Conservation (phyloP, 1,284 basidiomycete genomes). For the Ceratobasidium sp. region DNA sequence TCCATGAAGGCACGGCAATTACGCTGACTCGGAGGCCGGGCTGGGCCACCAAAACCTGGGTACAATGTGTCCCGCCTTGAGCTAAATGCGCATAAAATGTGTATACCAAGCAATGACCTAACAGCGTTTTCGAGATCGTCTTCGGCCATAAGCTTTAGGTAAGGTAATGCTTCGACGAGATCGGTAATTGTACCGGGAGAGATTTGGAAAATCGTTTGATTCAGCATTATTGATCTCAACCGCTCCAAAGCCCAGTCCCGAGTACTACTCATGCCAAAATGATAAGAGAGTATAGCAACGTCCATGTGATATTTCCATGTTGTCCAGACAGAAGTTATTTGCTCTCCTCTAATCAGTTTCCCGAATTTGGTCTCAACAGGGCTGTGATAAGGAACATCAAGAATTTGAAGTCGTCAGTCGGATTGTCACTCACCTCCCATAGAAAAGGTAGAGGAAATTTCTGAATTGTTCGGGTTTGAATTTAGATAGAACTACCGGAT, state of each 20-base stretch:
- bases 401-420: not conserved
- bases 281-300: not conserved
- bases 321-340: not conserved
- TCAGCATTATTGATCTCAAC: not conserved
- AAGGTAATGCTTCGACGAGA: not conserved
- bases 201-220: not conserved
- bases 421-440: not conserved
- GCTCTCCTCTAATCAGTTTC: not conserved
- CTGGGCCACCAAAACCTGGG: too few species aligned
- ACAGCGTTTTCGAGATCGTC: not conserved
- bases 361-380: not conserved
- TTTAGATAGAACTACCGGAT: not conserved
- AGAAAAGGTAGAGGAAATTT: not conserved
- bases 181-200: too few species aligned
- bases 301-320: not conserved
- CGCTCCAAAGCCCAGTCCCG: not conserved
- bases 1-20: not conserved
- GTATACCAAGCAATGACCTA: not conserved
- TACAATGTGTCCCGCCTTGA: not conserved
- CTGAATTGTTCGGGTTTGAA: slow-evolving; percentile 3
- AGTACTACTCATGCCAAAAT: not conserved
- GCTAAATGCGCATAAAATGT: not conserved
- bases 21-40: not conserved
- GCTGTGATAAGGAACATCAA: not conserved
- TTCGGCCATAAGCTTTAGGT: not conserved